Evolutionary conservation across 352 stramenopile genomes (phyloP), one percentile per base, ranked within the genome.

Genomic region (Phytophthora pseudosyringae): DNA sequence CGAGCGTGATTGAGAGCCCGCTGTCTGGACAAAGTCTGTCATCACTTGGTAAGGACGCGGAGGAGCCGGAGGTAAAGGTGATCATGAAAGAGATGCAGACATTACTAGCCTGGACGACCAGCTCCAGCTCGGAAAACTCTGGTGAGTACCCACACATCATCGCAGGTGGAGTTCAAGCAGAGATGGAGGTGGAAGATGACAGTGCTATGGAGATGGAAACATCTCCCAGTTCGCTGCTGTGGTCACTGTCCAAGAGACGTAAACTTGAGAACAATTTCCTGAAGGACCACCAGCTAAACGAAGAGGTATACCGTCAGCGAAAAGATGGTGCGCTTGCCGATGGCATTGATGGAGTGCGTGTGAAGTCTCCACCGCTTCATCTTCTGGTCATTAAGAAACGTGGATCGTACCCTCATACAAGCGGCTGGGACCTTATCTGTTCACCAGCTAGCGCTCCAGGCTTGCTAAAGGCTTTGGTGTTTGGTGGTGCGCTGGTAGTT

Each of bases 371-470:
- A n/a, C 29, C 52, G 29, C 47, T 91, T 4, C 61, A 87, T 39
- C 33, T 91, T 18, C 45, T 94, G 15, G 45, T 73, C 5, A 56
- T 93, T 11, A 59, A 71, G 16, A 78, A 89, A 38, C 18, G 16
- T 3, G 59, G 66, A 2, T 29, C 61, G n/a, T 94, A 89, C 44
- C 61, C 64, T 21, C 38, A 77, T 40, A 78, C 68, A 10, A 78
- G 80, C 50, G 88, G 88, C 5, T 95, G 77, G 77, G 88, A 95
- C 54, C 26, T 95, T 1, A 71, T 95, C 33, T 51, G 85, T 36
- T 40, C 48, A 15, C 81, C 85, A 3, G 51, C 50, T 5, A 81
- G 74, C 31, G 81, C 82, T 1, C 64, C 77, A 6, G 52, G 56
- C 7, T 59, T 95, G 26, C 47, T 95, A 13, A 90, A 94, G 41